These are phyloP conservation scores for Epichloe uncinata DNA, from an alignment of 2,329 filamentous ascomycete genomes.

Conservation along the genomic window DNA sequence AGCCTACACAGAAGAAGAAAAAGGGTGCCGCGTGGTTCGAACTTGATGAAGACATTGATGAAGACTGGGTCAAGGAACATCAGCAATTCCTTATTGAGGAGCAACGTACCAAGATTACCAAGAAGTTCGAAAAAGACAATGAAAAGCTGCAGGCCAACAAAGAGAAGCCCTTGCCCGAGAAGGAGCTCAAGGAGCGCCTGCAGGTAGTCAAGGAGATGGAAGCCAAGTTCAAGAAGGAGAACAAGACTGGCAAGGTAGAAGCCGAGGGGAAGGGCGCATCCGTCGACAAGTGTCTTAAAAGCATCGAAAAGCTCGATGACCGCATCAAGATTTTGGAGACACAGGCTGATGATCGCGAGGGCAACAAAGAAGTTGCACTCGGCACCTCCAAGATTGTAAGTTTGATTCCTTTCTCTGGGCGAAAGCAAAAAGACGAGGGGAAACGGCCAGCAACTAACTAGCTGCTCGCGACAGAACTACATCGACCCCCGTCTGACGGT, in stretches of 20 bases:
- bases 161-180: constrained; percentile 69
- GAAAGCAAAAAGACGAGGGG: not conserved
- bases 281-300: constrained; percentile 67
- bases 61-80: constrained; percentile 74
- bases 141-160: constrained; percentile 80
- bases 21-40: constrained; percentile 76
- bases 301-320: constrained; percentile 73
- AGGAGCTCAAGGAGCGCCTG: constrained; percentile 78
- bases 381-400: constrained; percentile 97
- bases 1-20: constrained; percentile 78
- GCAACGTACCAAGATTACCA: constrained; percentile 74
- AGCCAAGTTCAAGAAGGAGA: constrained; percentile 88
- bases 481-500: constrained; percentile 96
- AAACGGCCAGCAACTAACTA: not conserved
- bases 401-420: constrained; percentile 14
- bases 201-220: constrained; percentile 67
- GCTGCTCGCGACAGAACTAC: constrained; percentile 58
- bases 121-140: constrained; percentile 98
- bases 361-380: constrained; percentile 96
- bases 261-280: constrained; percentile 72
- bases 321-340: constrained; percentile 73
- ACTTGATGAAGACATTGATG: constrained; percentile 65
- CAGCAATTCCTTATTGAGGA: constrained; percentile 77
- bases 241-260: constrained; percentile 87
- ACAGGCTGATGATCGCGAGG: constrained; percentile 88